Evolutionary conservation across 2,329 filamentous ascomycete genomes (phyloP), one percentile per base, ranked within the genome.

Genomic region (Sarocladiaceae sp.): DNA sequence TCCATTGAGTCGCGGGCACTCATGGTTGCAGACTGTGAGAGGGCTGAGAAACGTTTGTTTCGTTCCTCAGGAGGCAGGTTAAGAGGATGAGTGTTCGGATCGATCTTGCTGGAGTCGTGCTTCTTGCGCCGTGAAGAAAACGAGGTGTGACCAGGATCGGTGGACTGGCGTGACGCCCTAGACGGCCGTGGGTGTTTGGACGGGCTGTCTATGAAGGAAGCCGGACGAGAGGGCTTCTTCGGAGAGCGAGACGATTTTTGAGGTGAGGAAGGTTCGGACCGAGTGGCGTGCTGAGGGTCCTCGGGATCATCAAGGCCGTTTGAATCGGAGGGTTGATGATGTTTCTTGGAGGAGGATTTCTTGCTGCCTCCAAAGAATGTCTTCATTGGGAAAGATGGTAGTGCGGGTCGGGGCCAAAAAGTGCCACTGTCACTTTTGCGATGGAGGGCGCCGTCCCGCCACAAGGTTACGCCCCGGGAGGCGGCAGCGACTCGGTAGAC

Each of bases 41-140:
- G 73, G 54, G 74, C 75, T 40, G 83, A 88, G 47, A 86, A 67
- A 50, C 87, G 81, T 63, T 86, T 85, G n/a, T n/a, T n/a, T 58
- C 88, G 43, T 74, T 95, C 83, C 69, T 95, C 89, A 37, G 89
- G 89, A 2, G 85, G 88, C 18, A 95, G 79, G 59, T 96, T 96
- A 43, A 96, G 76, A 31, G 91, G 91, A 64, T 96, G 90, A 3
- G 81, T 84, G 61, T 91, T 78, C 51, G 73, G 73, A 60, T 87
- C 82, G 58, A 71, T 65, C 60, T 78, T 79, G 55, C 66, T 67
- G 6, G 37, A 41, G 6, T 41, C 37, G 37, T 41, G 7, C 37
- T 41, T 41, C 23, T 41, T 41, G 51, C 74, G 69, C 45, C 74
- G 70, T 26, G 61, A 66, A 37, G 66, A 70, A 13, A 60, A 61